Percentiles rank a stretch among this genome's conserved stretches.
Evolutionary conservation across 2,329 filamentous ascomycete genomes (phyloP).

Genomic region (Sporothrix dimorphospora): DNA sequence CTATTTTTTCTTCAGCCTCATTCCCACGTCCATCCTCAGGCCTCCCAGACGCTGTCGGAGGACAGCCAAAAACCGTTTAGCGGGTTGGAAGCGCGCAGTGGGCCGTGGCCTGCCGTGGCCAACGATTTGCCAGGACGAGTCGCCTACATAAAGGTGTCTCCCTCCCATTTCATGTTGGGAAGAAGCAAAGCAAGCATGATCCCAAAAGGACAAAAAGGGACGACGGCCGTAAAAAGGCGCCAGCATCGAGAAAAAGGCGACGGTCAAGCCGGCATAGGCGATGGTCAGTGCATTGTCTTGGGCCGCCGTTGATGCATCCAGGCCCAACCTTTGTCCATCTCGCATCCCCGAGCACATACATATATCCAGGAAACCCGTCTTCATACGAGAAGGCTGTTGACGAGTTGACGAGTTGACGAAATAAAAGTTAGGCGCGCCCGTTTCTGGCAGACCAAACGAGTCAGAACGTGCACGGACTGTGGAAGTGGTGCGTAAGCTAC

Average conservation of each 20-base stretch:
- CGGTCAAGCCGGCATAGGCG: neutral
- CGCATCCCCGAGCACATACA: neutral
- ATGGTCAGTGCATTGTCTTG: neutral
- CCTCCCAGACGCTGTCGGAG: constrained; percentile 1
- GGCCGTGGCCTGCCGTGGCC: neutral
- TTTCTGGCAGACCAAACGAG: neutral
- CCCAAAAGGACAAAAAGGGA: neutral
- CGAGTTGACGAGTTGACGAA: neutral
- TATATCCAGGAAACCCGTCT: neutral
- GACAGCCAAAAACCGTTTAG: constrained; percentile 3
- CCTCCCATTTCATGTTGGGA: neutral
- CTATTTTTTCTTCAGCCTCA: neutral
- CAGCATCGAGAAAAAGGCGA: neutral
- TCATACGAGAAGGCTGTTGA: neutral
- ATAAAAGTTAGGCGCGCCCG: neutral
- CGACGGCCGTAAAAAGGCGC: neutral
- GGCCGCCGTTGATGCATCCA: neutral
- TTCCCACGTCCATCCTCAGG: neutral
- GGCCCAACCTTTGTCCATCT: neutral
- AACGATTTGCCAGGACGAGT: constrained; percentile 4
- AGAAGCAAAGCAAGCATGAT: neutral
- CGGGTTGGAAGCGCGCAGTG: neutral
- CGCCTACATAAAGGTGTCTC: constrained; percentile 5
- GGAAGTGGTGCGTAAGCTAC: neutral
- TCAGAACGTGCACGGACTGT: neutral